Conservation (phyloP, 1,139 yeast genomes). For the Magnusiomyces magnusii region DNA sequence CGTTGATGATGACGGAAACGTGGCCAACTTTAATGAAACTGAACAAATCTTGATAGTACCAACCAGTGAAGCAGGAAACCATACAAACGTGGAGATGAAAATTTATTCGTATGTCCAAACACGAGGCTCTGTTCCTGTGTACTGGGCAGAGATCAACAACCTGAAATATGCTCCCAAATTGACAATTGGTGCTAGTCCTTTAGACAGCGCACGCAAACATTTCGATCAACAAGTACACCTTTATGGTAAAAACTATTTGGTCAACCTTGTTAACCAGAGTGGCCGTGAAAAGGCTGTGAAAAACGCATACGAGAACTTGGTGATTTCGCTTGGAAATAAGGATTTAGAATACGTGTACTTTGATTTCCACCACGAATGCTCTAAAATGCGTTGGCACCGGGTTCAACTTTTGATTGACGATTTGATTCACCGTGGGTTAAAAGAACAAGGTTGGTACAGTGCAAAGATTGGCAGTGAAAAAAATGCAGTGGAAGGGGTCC, state of each 20-base stretch:
- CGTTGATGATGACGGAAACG: constrained; percentile 64
- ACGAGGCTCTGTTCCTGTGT: constrained; percentile 61
- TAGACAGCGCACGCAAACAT: constrained; percentile 65
- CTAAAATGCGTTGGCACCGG: constrained; percentile 89
- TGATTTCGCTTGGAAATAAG: constrained; percentile 53
- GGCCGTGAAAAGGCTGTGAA: constrained; percentile 95
- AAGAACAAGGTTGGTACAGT: constrained; percentile 48
- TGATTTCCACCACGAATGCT: constrained; percentile 97
- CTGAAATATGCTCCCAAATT: constrained; percentile 78
- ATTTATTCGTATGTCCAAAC: constrained; percentile 65
- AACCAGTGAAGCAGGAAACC: constrained; percentile 22
- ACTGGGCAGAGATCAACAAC: constrained; percentile 91
- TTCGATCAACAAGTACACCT: constrained; percentile 58
- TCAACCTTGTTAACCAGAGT: constrained; percentile 82
- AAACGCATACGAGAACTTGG: constrained; percentile 70
- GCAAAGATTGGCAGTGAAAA: constrained; percentile 31
- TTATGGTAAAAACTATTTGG: constrained; percentile 79
- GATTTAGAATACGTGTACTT: constrained; percentile 67
- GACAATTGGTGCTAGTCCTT: constrained; percentile 51
- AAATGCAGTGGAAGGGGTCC: constrained; percentile 38
- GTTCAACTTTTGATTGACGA: constrained; percentile 70
- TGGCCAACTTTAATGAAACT: constrained; percentile 93
- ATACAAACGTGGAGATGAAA: constrained; percentile 30
- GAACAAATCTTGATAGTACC: constrained; percentile 67
- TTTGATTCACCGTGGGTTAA: constrained; percentile 55